phyloP scores from a whole-genome alignment of 1,139 yeast species.

The Zygosaccharomyces sapae region DNA sequence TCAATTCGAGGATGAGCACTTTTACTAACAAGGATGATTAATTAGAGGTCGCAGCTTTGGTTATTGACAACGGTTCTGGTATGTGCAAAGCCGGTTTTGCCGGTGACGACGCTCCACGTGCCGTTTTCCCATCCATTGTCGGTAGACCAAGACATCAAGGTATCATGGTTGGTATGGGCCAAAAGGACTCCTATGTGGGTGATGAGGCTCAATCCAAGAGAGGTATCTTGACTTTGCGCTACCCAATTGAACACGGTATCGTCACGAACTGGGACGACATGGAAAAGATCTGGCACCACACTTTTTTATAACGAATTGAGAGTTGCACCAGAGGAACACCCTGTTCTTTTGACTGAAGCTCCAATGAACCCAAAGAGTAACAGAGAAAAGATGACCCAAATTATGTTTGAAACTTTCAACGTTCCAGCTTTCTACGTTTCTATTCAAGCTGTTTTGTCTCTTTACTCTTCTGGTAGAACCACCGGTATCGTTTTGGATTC shows the following conservation, averaged over 20 bases:
- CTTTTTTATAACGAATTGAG: slow-evolving; percentile 95
- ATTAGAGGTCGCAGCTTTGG: slow-evolving; percentile 45
- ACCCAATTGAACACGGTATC: slow-evolving; percentile 99
- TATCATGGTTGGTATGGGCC: slow-evolving; percentile 99
- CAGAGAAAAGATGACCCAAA: slow-evolving; percentile 99
- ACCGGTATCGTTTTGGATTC: slow-evolving; percentile 99
- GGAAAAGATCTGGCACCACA: slow-evolving; percentile 99
- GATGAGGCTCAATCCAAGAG: slow-evolving; percentile 99
- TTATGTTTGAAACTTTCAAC: slow-evolving; percentile 97
- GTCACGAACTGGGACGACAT: slow-evolving; percentile 99
- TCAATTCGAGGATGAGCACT: not conserved
- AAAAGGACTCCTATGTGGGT: slow-evolving; percentile 98
- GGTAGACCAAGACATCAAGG: slow-evolving; percentile 99
- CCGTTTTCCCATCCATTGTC: slow-evolving; percentile 99
- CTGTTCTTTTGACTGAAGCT: slow-evolving; percentile 95
- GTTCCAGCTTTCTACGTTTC: slow-evolving; percentile 99
- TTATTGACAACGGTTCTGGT: slow-evolving; percentile 99
- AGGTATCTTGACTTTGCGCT: slow-evolving; percentile 97
- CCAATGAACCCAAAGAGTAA: slow-evolving; percentile 99
- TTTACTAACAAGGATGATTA: slow-evolving; percentile 9
- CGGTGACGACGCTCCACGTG: slow-evolving; percentile 99
- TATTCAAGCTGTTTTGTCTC: slow-evolving; percentile 96
- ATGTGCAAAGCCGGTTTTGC: slow-evolving; percentile 99
- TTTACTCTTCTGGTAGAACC: slow-evolving; percentile 99
- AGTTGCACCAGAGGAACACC: slow-evolving; percentile 99